Percentiles rank a stretch among this genome's conserved stretches.
Conservation (phyloP, 2,329 filamentous ascomycete genomes). For the Fusarium devonianum region DNA sequence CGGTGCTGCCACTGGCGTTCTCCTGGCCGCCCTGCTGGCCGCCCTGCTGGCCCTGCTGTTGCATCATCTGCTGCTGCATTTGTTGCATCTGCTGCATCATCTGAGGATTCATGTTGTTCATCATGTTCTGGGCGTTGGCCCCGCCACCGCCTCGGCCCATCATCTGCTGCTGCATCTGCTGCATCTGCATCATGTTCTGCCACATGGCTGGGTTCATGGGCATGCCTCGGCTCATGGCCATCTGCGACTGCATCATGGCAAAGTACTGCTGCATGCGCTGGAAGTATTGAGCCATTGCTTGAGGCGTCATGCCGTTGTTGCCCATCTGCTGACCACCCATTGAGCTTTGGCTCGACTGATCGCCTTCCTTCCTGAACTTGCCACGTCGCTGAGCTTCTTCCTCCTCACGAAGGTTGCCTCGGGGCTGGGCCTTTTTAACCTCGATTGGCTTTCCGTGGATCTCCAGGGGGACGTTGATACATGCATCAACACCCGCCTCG, state of each 20-base stretch:
- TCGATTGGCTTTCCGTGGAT: conserved; percentile 97
- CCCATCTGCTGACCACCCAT: conserved; percentile 55
- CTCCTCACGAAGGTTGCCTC: conserved; percentile 92
- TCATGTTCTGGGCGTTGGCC: conserved; percentile 50
- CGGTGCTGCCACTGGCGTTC: conserved; percentile 36
- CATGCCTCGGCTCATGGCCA: conserved; percentile 81
- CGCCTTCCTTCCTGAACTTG: conserved; percentile 65
- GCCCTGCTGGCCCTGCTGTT: conserved; percentile 48
- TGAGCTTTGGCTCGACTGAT: conserved; percentile 51
- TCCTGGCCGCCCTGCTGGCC: conserved; percentile 44
- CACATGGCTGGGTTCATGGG: conserved; percentile 79
- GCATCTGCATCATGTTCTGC: conserved; percentile 79
- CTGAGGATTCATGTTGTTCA: conserved; percentile 55
- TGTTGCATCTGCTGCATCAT: conserved; percentile 69
- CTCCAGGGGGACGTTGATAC: conserved; percentile 82
- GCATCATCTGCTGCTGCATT: conserved; percentile 52
- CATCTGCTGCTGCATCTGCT: conserved; percentile 67
- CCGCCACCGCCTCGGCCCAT: conserved; percentile 53
- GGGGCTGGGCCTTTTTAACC: conserved; percentile 96
- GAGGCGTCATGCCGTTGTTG: conserved; percentile 81
- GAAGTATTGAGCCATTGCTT: conserved; percentile 98
- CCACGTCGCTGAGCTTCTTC: conserved; percentile 73
- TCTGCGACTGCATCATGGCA: conserved; percentile 91
- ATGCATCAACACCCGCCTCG: conserved; percentile 92
- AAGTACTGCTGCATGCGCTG: conserved; percentile 99